phyloP scores from a whole-genome alignment of 1,284 basidiomycete species.

The Tilletia horrida region DNA sequence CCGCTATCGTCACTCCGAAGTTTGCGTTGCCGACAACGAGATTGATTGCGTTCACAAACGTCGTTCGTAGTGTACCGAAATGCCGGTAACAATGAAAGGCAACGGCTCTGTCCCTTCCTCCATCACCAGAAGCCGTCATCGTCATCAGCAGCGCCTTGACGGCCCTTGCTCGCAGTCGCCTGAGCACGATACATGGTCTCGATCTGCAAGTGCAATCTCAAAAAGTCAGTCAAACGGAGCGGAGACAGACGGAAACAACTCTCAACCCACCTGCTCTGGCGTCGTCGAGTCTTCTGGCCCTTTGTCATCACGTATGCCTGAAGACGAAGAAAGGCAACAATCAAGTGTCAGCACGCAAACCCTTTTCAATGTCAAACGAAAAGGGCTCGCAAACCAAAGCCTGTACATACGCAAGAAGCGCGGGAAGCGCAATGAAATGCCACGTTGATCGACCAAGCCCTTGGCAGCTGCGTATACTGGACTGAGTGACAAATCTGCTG shows the following conservation, averaged over 20 bases:
- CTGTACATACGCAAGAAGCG: conserved; percentile 69
- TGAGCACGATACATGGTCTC: conserved; percentile 93
- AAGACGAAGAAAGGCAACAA: neutral
- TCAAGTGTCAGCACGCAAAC: neutral
- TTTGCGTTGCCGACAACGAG: no score
- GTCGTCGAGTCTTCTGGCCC: conserved; percentile 82
- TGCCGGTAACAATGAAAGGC: no score
- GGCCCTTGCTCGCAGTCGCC: conserved; percentile 65
- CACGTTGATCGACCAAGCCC: conserved; percentile 59
- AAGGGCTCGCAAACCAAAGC: neutral
- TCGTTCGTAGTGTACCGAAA: no score
- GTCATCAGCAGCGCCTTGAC: conserved; percentile 63
- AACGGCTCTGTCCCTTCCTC: no score
- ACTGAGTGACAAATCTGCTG: conserved; percentile 91
- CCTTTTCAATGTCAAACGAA: neutral
- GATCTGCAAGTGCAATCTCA: conserved; percentile 61
- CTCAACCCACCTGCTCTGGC: conserved; percentile 71
- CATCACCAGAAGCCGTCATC: conserved; percentile 84
- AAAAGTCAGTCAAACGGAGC: neutral
- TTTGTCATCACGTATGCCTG: conserved; percentile 81
- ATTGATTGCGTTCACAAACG: no score
- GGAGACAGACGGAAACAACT: neutral
- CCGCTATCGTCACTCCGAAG: no score
- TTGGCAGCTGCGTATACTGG: conserved; percentile 97
- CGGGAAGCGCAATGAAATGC: conserved; percentile 92